Evolutionary conservation across 2,329 filamentous ascomycete genomes (phyloP).

Genomic region (Xylaria sp.): DNA sequence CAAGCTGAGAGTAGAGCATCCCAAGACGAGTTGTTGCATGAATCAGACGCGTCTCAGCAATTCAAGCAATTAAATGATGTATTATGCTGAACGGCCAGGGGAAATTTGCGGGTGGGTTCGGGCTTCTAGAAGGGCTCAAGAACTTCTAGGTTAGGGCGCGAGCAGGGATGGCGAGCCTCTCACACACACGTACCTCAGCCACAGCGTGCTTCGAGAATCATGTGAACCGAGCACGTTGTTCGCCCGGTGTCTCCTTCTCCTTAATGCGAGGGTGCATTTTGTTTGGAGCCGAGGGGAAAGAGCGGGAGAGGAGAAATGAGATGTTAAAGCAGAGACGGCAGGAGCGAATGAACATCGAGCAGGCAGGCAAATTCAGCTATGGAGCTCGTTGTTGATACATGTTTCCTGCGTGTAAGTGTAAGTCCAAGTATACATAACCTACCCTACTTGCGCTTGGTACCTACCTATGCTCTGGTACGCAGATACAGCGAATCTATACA

Average conservation of each 20-base stretch:
- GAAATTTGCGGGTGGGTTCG: slow-evolving; percentile 38
- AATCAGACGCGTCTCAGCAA: slow-evolving; percentile 58
- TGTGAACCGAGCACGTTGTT: slow-evolving; percentile 5
- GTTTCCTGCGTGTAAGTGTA: neutral
- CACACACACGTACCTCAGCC: slow-evolving; percentile 34
- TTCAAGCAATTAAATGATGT: slow-evolving; percentile 61
- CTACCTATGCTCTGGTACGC: too few species aligned
- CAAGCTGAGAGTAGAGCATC: slow-evolving; percentile 43
- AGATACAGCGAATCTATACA: neutral
- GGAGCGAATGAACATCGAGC: neutral
- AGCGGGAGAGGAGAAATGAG: slow-evolving; percentile 2
- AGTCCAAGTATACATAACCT: neutral
- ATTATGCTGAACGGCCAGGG: slow-evolving; percentile 56
- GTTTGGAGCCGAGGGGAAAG: neutral
- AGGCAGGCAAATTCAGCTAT: neutral
- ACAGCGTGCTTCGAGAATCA: slow-evolving; percentile 27
- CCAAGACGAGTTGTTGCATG: slow-evolving; percentile 55
- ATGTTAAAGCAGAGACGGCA: neutral
- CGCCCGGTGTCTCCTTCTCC: neutral
- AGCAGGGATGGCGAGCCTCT: slow-evolving; percentile 35
- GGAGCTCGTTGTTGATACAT: neutral
- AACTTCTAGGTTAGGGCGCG: slow-evolving; percentile 32
- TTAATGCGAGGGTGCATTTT: neutral
- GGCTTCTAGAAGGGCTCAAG: slow-evolving; percentile 38
- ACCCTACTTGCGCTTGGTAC: too few species aligned